Evolutionary conservation across 2,329 filamentous ascomycete genomes (phyloP).

Genomic region (Emmonsiellopsis sp.): DNA sequence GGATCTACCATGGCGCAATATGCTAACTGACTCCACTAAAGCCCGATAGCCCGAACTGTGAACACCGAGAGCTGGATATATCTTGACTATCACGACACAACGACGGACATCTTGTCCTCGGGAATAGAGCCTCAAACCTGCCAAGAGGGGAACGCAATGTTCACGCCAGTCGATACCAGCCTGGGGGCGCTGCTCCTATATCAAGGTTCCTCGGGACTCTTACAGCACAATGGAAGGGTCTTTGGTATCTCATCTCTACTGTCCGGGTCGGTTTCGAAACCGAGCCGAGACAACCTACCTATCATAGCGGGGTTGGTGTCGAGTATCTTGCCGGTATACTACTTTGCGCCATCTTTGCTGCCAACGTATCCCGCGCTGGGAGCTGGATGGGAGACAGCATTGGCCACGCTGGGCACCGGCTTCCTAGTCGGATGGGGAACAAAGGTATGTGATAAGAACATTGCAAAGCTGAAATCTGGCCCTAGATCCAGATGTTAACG

Average conservation of each 20-base stretch:
- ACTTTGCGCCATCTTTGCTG: conserved; percentile 35
- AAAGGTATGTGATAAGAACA: conserved; percentile 29
- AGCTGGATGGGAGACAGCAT: conserved; percentile 23
- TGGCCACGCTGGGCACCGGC: conserved; percentile 33
- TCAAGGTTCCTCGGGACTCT: conserved; percentile 40
- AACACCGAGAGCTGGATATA: not conserved
- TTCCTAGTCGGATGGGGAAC: conserved; percentile 43
- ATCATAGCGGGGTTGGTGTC: conserved; percentile 39
- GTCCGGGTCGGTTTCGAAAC: conserved; percentile 31
- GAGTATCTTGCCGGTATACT: conserved; percentile 33
- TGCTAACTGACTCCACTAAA: not conserved
- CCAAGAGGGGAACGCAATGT: conserved; percentile 28
- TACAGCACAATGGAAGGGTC: conserved; percentile 42
- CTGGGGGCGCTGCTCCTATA: conserved; percentile 43
- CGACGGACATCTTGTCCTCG: too few species aligned
- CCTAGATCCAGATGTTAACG: not conserved
- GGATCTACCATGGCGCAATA: not conserved
- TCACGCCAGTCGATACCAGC: conserved; percentile 43
- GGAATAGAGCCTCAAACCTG: not conserved
- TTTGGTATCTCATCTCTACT: conserved; percentile 43
- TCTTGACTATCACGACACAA: not conserved
- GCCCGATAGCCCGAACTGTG: not conserved
- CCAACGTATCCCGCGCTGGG: conserved; percentile 33
- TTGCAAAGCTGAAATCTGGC: not conserved
- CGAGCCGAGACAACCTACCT: conserved; percentile 32